phyloP scores from a whole-genome alignment of 176 grass and related monocot species.

The Carex myosuroides region DNA sequence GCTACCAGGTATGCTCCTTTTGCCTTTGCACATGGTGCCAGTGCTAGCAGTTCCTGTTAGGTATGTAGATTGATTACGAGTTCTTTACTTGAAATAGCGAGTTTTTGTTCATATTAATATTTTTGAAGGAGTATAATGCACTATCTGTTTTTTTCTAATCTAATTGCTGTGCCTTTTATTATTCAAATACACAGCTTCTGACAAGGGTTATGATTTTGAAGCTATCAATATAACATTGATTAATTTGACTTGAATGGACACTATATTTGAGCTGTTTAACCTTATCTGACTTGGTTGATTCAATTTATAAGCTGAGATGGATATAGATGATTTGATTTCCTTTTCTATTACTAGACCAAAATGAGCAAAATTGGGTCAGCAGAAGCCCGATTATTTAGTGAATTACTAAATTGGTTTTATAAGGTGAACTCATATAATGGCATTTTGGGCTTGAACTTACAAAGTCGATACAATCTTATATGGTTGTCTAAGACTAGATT shows the following conservation, averaged over 20 bases:
- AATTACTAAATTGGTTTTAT: background rate
- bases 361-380: background rate
- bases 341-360: background rate
- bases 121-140: background rate
- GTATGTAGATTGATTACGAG: background rate
- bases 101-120: background rate
- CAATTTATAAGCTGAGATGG: background rate
- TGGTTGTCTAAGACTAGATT: background rate
- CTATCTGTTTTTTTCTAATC: background rate
- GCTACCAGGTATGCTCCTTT: slow-evolving; percentile 76
- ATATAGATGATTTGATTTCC: background rate
- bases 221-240: background rate
- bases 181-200: background rate
- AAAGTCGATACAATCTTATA: background rate
- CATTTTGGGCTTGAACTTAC: background rate
- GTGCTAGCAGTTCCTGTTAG: slow-evolving; percentile 53
- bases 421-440: background rate
- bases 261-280: background rate
- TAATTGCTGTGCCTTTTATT: background rate
- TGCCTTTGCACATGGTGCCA: slow-evolving; percentile 81
- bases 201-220: background rate
- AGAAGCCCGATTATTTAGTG: background rate
- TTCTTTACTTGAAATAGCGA: background rate
- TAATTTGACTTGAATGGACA: background rate
- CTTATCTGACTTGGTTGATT: background rate